A percentile compares a stretch with the other conserved stretches of the same genome.
Conservation (phyloP, 2,329 filamentous ascomycete genomes). For the Ceratocystis harringtonii region DNA sequence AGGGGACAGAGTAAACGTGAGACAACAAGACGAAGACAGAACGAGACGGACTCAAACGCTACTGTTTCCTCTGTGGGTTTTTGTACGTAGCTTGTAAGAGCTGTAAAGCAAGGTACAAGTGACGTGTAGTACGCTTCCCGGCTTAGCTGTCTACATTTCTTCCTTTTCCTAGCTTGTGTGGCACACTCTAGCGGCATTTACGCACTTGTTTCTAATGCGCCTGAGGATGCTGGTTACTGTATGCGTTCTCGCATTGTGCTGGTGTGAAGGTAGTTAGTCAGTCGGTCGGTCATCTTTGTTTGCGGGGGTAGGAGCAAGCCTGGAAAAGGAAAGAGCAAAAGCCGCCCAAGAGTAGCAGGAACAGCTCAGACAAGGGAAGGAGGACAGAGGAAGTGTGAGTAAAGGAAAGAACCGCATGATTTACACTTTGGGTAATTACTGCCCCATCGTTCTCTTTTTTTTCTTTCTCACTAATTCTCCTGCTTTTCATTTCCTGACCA, state of each 20-base stretch:
- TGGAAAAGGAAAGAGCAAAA: not conserved
- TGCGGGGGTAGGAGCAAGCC: not conserved
- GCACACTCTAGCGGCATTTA: not conserved
- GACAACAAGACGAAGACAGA: not conserved
- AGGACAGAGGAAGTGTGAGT: not conserved
- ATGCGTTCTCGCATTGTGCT: not conserved
- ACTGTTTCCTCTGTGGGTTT: not conserved
- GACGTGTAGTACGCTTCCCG: not conserved
- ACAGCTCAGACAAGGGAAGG: not conserved
- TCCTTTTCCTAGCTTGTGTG: not conserved
- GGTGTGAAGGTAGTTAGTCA: not conserved
- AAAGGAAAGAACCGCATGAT: not conserved
- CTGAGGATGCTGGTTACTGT: no score
- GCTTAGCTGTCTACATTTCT: not conserved
- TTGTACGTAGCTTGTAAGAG: not conserved
- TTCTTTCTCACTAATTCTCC: not conserved
- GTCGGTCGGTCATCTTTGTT: not conserved
- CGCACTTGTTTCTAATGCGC: not conserved
- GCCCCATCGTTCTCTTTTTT: not conserved
- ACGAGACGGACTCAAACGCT: not conserved
- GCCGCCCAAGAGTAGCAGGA: not conserved
- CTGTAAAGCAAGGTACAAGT: not conserved
- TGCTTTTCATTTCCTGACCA: not conserved
- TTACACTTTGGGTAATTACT: not conserved
- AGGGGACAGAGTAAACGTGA: not conserved